phyloP scores from a whole-genome alignment of 2,329 filamentous ascomycete species.

The Talaromyces sp. region DNA sequence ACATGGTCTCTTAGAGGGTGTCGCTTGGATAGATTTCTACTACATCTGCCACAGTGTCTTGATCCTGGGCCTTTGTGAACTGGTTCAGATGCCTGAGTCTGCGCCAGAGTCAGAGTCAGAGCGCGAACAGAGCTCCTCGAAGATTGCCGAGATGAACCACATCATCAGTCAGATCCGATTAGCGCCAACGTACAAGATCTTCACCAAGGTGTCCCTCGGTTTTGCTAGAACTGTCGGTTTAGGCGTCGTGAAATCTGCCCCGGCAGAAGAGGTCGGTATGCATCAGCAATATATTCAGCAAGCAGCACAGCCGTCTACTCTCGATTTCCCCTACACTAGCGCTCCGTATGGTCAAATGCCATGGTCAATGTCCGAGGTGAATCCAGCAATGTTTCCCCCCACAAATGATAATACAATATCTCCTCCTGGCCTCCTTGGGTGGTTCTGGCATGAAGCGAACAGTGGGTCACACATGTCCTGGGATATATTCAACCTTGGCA shows the following conservation, averaged over 20 bases:
- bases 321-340: background rate
- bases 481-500: constrained; percentile 15
- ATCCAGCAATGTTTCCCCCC: constrained; percentile 6
- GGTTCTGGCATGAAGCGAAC: constrained; percentile 12
- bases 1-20: constrained; percentile 33
- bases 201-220: constrained; percentile 12
- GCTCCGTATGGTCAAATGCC: constrained; percentile 9
- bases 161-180: constrained; percentile 6
- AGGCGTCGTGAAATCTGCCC: background rate
- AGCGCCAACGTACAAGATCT: constrained; percentile 18
- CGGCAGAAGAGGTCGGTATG: background rate
- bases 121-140: background rate
- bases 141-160: constrained; percentile 6
- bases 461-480: constrained; percentile 13
- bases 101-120: background rate
- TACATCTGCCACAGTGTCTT: constrained; percentile 37
- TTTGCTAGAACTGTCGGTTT: constrained; percentile 14
- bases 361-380: constrained; percentile 2
- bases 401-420: constrained; percentile 3
- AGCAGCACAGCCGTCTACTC: background rate
- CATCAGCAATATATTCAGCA: background rate
- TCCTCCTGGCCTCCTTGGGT: constrained; percentile 14
- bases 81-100: constrained; percentile 1
- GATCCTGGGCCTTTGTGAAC: constrained; percentile 27
- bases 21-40: constrained; percentile 36